Evolutionary conservation across 805 yeast genomes (phyloP), one percentile per base, ranked within the genome.

Genomic region (Metschnikowia dekortorum): DNA sequence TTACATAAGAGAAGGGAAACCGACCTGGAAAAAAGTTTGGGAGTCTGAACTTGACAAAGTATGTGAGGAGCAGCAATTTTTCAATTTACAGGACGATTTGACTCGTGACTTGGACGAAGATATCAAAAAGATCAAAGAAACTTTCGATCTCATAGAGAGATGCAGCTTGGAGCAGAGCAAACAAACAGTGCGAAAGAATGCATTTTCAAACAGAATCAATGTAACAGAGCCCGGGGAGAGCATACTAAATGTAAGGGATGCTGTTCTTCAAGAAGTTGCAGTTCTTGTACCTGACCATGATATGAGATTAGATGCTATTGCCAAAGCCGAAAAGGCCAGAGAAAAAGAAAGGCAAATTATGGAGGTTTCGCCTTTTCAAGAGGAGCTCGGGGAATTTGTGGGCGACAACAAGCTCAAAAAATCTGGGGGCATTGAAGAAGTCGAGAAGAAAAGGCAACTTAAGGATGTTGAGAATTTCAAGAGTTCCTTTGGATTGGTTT

Each of bases 11-110:
- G 71, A 73, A 4, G 98, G 90, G 62, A 87, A 87, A 56, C 84
- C 90, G 6, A 82, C 81, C 32, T 90, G 98, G 96, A 87, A 88
- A 62, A 81, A 81, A 57, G 84, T 89, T 8, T 92, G 99, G 97
- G 97, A 91, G 63, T 73, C 84, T 5, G 97, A 90, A 62, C 76
- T 94, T 49, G 94, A 89, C 53, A 84, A 85, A 35, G 92, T 94
- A 11, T 86, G 96, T 56, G 96, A 89, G 61, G 97, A 91, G 61
- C 98, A 94, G 65, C 95, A 92, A 57, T 89, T 89, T 65, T 82
- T 91, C 69, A 87, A 87, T 49, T 76, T 89, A 16, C 97, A 92
- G 66, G 97, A 89, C 60, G 96, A 89, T 53, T 78, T 95, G 48
- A 81, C 89, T 1, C 76, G 75, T 31, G 96, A 92, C 62, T 69